phyloP scores from a whole-genome alignment of 495 filamentous ascomycete genomes.

The Xylaria telfairii region DNA sequence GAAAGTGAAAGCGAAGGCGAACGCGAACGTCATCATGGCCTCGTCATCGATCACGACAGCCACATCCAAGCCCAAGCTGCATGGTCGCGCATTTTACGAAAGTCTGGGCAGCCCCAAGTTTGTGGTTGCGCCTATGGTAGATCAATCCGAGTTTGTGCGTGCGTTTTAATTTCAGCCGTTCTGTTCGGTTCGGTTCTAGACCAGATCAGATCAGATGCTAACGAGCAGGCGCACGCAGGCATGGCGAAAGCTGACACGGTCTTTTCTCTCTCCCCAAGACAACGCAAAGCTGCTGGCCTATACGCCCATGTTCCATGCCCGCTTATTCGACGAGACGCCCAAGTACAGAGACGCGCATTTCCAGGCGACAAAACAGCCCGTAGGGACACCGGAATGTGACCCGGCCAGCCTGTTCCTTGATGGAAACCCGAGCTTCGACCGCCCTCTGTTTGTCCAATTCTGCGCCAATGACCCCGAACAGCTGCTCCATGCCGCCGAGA shows the following conservation, averaged over 20 bases:
- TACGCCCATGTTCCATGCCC: slow-evolving; percentile 93
- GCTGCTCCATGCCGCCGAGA: slow-evolving; percentile 74
- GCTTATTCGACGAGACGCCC: slow-evolving; percentile 75
- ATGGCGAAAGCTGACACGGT: slow-evolving; percentile 93
- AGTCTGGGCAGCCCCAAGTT: slow-evolving; percentile 89
- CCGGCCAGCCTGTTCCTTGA: slow-evolving; percentile 65
- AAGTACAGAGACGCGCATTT: slow-evolving; percentile 80
- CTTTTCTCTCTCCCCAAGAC: slow-evolving; percentile 73
- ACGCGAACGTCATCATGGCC: slow-evolving; percentile 10
- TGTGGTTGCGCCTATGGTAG: slow-evolving; percentile 96
- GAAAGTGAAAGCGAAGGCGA: background rate
- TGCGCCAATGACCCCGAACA: slow-evolving; percentile 87
- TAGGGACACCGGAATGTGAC: slow-evolving; percentile 29
- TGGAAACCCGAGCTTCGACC: slow-evolving; percentile 80
- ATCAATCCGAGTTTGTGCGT: slow-evolving; percentile 94
- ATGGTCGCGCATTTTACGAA: slow-evolving; percentile 89
- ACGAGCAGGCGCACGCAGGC: slow-evolving; percentile 59
- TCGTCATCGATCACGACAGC: background rate
- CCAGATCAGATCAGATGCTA: too few species aligned
- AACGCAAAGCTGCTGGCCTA: slow-evolving; percentile 74
- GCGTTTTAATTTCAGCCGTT: too few species aligned
- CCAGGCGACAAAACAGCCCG: slow-evolving; percentile 60
- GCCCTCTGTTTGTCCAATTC: slow-evolving; percentile 95
- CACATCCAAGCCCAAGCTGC: slow-evolving; percentile 60
- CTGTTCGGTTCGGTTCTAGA: too few species aligned